Base-by-base conservation (phyloP, 345 rosid genomes). In the Erodium maritimum region DNA sequence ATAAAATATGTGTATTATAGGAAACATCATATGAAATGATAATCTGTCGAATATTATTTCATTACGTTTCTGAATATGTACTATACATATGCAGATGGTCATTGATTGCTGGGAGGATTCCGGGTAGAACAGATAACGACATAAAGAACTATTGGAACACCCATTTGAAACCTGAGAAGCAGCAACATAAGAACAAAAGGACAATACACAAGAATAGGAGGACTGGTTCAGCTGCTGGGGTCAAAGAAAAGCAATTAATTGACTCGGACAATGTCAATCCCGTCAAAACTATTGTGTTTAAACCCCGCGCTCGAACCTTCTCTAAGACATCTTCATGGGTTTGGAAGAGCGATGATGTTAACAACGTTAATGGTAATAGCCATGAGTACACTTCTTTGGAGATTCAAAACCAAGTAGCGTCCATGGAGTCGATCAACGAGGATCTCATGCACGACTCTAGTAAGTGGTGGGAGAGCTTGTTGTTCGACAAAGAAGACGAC, bases 41-140 rank as follows among this genome's bases (percentile, higher is more conserved):
- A n/a, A n/a, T n/a, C n/a, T n/a, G n/a, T n/a, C n/a, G n/a, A n/a
- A n/a, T n/a, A n/a, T n/a, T n/a, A n/a, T n/a, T n/a, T n/a, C n/a
- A 23, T 21, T 61, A 7, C 18, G 9, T 61, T 51, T 16, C 4
- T 0, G 19, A 5, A 50, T 22, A 13, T 4, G n/a, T 37, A 16
- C 2, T 33, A 17, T n/a, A 55, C 17, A 56, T 23, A 2, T 29
- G 52, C 65, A 70, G 80, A 42, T 79, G 80, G 83, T 68, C 80
- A 10, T 24, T 79, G 64, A 79, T 79, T 5, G 78, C 79, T 1
- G 82, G 82, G 5, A 70, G 80, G 55, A 63, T 79, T 11, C 76
- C 83, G 0, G 83, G 80, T 37, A 73, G 80, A 69, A 75, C 83
- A 21, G 76, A 71, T 0, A 78, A 75, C 37, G 77, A 72, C 42